phyloP scores from a whole-genome alignment of 345 rosid genomes.

The Syzygium aqueum region DNA sequence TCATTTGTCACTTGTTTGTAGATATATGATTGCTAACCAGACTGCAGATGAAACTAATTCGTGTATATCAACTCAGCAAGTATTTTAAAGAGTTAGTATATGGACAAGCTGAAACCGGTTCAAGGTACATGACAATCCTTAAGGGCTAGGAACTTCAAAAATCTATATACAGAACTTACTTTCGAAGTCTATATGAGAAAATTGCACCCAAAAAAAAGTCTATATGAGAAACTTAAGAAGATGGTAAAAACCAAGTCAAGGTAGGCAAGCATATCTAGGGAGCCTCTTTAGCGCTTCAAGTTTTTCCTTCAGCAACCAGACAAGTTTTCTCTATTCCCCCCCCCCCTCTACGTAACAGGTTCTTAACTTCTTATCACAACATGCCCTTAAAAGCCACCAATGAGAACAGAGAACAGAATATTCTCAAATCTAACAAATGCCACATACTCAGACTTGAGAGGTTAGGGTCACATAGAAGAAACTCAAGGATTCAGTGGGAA shows the following conservation, averaged over 20 bases:
- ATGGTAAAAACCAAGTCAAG: not conserved
- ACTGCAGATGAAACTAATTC: not conserved
- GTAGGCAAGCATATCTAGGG: not conserved
- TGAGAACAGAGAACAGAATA: not conserved
- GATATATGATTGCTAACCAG: not conserved
- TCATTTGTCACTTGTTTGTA: not conserved
- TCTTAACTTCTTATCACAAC: not conserved
- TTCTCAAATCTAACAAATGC: not conserved
- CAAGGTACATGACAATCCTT: not conserved
- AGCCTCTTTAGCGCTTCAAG: not conserved
- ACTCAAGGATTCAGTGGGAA: not conserved
- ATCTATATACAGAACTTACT: not conserved
- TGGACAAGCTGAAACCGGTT: not conserved
- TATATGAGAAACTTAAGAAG: not conserved
- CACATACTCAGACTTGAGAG: not conserved
- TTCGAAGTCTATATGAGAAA: not conserved
- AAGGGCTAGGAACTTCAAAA: not conserved
- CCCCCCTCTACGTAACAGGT: not conserved
- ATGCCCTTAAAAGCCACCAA: not conserved
- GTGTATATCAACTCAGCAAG: not conserved
- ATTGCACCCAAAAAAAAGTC: not conserved
- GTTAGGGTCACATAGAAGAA: not conserved
- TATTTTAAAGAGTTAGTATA: not conserved
- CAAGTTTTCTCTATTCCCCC: not conserved
- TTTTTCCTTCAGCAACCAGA: not conserved